A percentile compares a stretch with the other conserved stretches of the same genome.
Conservation (phyloP, 2,329 filamentous ascomycete species). For the Pseudopithomyces maydicus region DNA sequence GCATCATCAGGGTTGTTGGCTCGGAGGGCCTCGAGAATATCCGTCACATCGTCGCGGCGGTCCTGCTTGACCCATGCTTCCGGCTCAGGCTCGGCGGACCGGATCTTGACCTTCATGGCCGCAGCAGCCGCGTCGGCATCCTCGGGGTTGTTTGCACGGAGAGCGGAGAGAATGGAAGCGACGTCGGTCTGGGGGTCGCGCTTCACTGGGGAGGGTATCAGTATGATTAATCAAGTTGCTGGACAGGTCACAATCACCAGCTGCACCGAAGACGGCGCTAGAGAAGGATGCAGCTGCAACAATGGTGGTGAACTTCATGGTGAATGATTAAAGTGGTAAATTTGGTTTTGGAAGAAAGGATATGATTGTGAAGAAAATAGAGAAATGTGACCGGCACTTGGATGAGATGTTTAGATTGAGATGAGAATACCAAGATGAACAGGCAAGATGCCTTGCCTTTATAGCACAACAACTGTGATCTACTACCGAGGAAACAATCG, state of each 20-base stretch:
- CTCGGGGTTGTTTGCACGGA: conserved; percentile 34
- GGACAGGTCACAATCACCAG: conserved; percentile 12
- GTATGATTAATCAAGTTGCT: not conserved
- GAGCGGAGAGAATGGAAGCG: conserved; percentile 31
- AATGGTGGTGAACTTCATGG: conserved; percentile 35
- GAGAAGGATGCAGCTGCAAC: conserved; percentile 32
- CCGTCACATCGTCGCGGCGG: conserved; percentile 21
- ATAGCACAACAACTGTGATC: conserved; percentile 12
- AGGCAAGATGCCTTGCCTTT: conserved; percentile 15
- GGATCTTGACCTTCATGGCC: conserved; percentile 32
- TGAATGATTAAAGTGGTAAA: conserved; percentile 17
- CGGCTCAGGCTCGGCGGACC: conserved; percentile 19
- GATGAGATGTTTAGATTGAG: conserved; percentile 23
- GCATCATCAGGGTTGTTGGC: conserved; percentile 30
- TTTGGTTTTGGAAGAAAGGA: not conserved
- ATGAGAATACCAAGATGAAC: conserved; percentile 10
- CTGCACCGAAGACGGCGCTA: conserved; percentile 28
- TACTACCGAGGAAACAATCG: not conserved
- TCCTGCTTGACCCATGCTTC: conserved; percentile 18
- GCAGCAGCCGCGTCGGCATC: conserved; percentile 31
- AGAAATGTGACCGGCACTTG: conserved; percentile 36
- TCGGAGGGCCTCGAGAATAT: conserved; percentile 25
- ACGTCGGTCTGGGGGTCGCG: conserved; percentile 27
- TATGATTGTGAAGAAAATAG: conserved; percentile 14
- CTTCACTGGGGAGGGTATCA: conserved; percentile 13